Base-by-base conservation (phyloP, 768 basidiomycete genomes). In the Calvatia gigantea region DNA sequence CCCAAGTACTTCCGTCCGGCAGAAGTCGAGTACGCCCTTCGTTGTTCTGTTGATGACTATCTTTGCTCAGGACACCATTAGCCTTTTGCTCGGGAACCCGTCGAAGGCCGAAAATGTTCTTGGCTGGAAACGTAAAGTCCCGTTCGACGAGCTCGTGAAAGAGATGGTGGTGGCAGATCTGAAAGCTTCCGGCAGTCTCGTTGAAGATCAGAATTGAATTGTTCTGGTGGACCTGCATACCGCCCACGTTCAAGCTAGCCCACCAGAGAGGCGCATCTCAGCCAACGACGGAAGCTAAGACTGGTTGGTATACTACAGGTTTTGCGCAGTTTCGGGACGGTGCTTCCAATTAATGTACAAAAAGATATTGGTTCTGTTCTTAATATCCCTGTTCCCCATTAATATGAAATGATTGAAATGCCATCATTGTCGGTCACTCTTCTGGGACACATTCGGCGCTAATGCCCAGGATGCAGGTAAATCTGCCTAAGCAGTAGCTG, bases 161-260 rank as follows among this genome's bases (percentile, higher is more conserved):
- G 93, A 98, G 79, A 97, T 98, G 95, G 92, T 97, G 23, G 77
- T 80, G 29, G 82, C 87, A 8, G 93, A 95, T 67, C 70, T 94
- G 63, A 78, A 84, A 67, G 85, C 89, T 45, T 81, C 86, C 48
- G 78, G 75, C 59, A 87, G 81, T 65, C 80, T 91, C 61, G 74
- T 93, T 23, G 91, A 93, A 69, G 87, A 94, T 67, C 91, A 91
- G 67, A 94, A 94, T 72, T 94, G 69, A 69, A 39, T 15, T 15
- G 17, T 3, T 39, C 38, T 15, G 19, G 8, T 12, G 38, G 3
- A 0, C 8, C n/a, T 39, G 41, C n/a, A 1, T 19, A 11, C 41
- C 5, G 4, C 12, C n/a, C 1, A 5, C 11, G 19, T 8, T 11
- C 5, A 21, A 19, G 23, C 19, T 6, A n/a, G n/a, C n/a, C n/a